Base-by-base conservation (phyloP, 345 rosid genomes). In the Ceriops decandra region DNA sequence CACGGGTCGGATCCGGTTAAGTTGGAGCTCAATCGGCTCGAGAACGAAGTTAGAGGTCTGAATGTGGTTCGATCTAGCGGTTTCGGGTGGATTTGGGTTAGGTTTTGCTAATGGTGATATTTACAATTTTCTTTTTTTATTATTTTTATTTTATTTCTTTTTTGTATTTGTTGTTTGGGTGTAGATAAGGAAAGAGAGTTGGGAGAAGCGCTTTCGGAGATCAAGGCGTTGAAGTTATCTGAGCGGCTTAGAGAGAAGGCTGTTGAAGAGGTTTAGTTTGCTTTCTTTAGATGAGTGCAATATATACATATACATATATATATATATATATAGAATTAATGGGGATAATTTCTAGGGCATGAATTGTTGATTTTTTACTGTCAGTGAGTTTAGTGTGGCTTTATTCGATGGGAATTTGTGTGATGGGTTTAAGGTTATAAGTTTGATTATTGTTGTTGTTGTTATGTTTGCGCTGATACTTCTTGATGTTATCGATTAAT, bases 1-100 rank as follows among this genome's bases (percentile, higher is more conserved):
- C 99, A 89, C 80, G 99, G 99, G 69, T 95, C 99, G 82, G 96
- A 95, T 95, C 99, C 97, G 77, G 96, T 95, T 19, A 95, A 89
- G 82, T 74, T 95, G 57, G 99, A 95, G 89, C 85, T 95, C 61
- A 95, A 91, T 82, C 95, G 99, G 67, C 85, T 91, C n/a, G 96
- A 95, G 87, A 95, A 95, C 71, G 99, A 95, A 80, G 87, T 95
- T 73, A 87, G 93, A 95, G 99, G 99, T 95, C 72, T 57, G 77
- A 83, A 83, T 83, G 82, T 74, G 76, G 75, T 71, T 89, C 84
- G 91, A 93, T 93, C 97, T 86, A 78, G 67, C 74, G 63, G 24
- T 71, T 84, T 65, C 26, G 71, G 47, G 70, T 76, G 58, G 27
- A 54, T 72, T 82, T 5, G 17, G 21, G 56, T 68, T 67, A 56